phyloP scores from a whole-genome alignment of 1,284 basidiomycete genomes.

The Clitocybe nebularis region DNA sequence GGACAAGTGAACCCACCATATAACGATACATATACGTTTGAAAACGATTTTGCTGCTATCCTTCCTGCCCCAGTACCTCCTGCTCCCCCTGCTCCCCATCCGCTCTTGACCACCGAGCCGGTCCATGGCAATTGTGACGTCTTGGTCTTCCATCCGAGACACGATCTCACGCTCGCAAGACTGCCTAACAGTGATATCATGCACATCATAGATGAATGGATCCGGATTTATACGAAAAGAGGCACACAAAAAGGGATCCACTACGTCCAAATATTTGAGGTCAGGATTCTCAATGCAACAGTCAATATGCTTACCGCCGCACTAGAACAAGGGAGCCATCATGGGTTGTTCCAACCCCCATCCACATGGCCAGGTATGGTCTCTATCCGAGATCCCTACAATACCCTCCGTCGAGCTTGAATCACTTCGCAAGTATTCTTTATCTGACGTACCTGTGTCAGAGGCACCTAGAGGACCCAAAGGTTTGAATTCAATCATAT shows the following conservation, averaged over 20 bases:
- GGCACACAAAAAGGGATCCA: constrained; percentile 64
- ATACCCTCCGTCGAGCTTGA: constrained; percentile 64
- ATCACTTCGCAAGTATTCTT: constrained; percentile 57
- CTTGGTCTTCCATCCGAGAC: constrained; percentile 84
- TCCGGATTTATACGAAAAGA: constrained; percentile 57
- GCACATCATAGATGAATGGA: constrained; percentile 77
- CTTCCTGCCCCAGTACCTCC: constrained; percentile 55
- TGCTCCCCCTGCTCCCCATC: constrained; percentile 47
- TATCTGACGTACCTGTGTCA: constrained; percentile 30
- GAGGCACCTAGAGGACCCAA: constrained; percentile 55
- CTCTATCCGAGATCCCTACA: constrained; percentile 71
- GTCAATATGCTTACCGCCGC: neutral
- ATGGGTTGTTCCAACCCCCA: constrained; percentile 98
- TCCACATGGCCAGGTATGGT: constrained; percentile 94
- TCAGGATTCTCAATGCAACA: constrained; percentile 24
- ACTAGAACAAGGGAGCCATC: constrained; percentile 90
- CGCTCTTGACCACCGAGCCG: constrained; percentile 67
- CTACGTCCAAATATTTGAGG: constrained; percentile 91
- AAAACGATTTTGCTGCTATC: constrained; percentile 87
- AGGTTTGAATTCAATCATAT: constrained; percentile 27
- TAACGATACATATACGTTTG: constrained; percentile 67
- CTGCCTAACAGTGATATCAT: constrained; percentile 63
- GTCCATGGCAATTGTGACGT: constrained; percentile 88
- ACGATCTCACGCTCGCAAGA: constrained; percentile 87
- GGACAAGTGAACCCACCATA: constrained; percentile 74